Evolutionary conservation across 2,329 filamentous ascomycete species (phyloP), one percentile per base, ranked within the genome.

Genomic region (Penicillium corylophilum): DNA sequence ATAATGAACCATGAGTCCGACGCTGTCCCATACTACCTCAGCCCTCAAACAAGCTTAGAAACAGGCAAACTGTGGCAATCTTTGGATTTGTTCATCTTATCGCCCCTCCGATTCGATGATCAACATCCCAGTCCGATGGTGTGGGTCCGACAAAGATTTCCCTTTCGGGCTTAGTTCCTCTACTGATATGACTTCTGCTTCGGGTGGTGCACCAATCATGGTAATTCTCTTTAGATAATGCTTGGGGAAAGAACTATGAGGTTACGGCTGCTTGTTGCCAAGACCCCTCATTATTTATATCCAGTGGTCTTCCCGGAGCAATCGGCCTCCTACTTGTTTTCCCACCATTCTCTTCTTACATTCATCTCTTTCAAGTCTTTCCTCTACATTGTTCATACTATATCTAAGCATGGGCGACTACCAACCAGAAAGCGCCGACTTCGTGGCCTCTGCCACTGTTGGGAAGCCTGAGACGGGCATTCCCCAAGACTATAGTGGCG

Each of bases 71-170:
- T 18, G n/a, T 1, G 12, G 41, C 5, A 20, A 29, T n/a, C 8
- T 10, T 28, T 13, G 24, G 22, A 6, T 18, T 4, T 16, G 41
- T 23, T 18, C 6, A 12, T 13, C 16, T 31, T 44, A 44, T 44
- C 41, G 26, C 26, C n/a, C 22, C 22, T 26, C 39, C 15, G 39
- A 41, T 41, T 41, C 22, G 39, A 41, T 26, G 22, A 26, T n/a
- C 39, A 41, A 41, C 13, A 41, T n/a, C 20, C 20, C 15, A 36
- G 9, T 20, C 35, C 35, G 35, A 38, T 13, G 16, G 5, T 31
- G 54, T 61, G 61, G 59, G 57, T 59, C 61, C 59, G 59, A 63
- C 59, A 61, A 62, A 61, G 31, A 55, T 57, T 61, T 59, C 61
- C 61, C 48, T 48, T 61, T 63, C 29, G 31, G 54, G 61, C 20